Evolutionary conservation across 345 rosid species (phyloP).

Genomic region (Salix arbutifolia): DNA sequence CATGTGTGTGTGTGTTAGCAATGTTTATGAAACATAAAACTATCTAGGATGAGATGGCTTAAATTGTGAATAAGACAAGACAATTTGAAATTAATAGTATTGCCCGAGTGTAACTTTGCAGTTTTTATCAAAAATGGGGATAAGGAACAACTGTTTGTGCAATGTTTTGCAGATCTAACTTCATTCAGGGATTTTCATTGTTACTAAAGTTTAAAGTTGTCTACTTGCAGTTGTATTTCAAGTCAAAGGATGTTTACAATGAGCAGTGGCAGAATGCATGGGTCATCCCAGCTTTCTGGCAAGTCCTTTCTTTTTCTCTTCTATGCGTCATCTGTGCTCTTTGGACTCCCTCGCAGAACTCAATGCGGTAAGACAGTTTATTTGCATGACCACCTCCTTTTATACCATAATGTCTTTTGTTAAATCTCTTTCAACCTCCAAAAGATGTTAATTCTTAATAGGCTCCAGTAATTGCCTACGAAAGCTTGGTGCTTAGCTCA

Average conservation of each 20-base stretch:
- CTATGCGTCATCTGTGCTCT: slow-evolving; percentile 79
- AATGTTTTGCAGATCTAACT: background rate
- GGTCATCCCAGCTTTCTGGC: slow-evolving; percentile 97
- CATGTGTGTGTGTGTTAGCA: background rate
- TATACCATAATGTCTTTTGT: background rate
- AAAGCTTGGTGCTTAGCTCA: background rate
- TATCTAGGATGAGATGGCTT: background rate
- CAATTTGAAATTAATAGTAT: background rate
- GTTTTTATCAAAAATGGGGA: background rate
- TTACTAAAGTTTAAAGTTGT: background rate
- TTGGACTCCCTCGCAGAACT: slow-evolving; percentile 92
- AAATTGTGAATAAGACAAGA: background rate
- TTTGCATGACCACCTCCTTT: background rate
- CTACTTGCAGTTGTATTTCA: slow-evolving; percentile 78
- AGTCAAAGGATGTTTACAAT: slow-evolving; percentile 79
- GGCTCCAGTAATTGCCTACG: background rate
- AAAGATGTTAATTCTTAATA: background rate
- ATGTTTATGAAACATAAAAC: background rate
- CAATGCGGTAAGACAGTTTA: slow-evolving; percentile 56
- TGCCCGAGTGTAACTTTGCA: background rate
- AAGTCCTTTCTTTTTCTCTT: slow-evolving; percentile 75
- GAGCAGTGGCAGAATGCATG: slow-evolving; percentile 95
- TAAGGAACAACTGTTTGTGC: background rate
- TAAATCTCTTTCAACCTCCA: background rate
- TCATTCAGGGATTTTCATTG: background rate